A percentile compares a stretch with the other conserved stretches of the same genome.
phyloP scores from a whole-genome alignment of 2,329 filamentous ascomycete species.

The Claviceps humidiphila region DNA sequence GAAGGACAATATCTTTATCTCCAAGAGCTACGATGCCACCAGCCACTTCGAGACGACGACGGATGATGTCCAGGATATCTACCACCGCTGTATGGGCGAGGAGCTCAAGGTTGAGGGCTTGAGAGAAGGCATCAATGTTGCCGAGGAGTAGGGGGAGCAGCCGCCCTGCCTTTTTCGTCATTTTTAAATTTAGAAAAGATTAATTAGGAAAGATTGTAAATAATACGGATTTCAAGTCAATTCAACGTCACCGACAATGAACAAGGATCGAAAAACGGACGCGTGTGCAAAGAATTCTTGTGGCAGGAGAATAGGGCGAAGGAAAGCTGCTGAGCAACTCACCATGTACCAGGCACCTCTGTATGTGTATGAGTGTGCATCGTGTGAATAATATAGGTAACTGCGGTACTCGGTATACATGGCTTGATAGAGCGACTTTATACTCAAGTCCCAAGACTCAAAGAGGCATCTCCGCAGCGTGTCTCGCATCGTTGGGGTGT shows the following conservation, averaged over 20 bases:
- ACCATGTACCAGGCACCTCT: too few relatives aligned
- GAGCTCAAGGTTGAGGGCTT: slow-evolving; percentile 80
- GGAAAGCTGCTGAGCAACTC: too few relatives aligned
- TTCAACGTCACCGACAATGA: neutral
- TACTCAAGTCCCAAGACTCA: too few relatives aligned
- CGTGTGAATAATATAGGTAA: too few relatives aligned
- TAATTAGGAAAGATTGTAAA: neutral
- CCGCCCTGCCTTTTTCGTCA: neutral
- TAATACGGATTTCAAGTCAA: neutral
- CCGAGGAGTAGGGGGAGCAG: slow-evolving; percentile 40
- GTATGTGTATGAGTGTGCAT: too few relatives aligned
- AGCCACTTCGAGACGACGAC: slow-evolving; percentile 89
- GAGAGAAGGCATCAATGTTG: slow-evolving; percentile 64
- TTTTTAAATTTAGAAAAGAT: neutral
- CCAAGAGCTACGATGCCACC: slow-evolving; percentile 95
- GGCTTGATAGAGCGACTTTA: too few relatives aligned
- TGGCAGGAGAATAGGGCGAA: too few relatives aligned
- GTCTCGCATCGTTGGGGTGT: too few relatives aligned
- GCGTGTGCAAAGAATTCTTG: neutral
- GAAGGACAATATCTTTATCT: slow-evolving; percentile 90
- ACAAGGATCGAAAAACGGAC: neutral
- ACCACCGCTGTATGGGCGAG: slow-evolving; percentile 68
- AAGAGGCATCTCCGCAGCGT: too few relatives aligned
- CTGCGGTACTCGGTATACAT: too few relatives aligned
- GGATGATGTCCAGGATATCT: slow-evolving; percentile 93